These are phyloP conservation scores for Stephania yunnanensis DNA, from an alignment of 164 flowering plant genomes.

Conservation along the genomic window DNA sequence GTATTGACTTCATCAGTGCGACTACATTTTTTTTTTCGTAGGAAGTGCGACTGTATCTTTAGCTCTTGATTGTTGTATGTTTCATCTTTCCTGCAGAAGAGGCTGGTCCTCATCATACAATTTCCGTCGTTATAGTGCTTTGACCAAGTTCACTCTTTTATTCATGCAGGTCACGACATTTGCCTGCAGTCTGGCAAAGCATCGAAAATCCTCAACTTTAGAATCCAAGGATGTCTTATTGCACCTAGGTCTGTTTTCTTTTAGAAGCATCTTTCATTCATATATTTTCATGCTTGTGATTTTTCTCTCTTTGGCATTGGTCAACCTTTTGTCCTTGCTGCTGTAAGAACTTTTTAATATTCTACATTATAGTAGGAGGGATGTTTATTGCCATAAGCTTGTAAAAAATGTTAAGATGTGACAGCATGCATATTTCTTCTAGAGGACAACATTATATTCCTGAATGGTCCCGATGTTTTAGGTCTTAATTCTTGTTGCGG, in stretches of 20 bases:
- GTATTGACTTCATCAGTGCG: neutral
- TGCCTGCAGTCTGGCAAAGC: slow-evolving; percentile 93
- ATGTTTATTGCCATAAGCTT: neutral
- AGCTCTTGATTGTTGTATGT: no score
- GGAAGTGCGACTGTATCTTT: no score
- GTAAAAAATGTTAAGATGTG: neutral
- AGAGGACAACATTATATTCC: neutral
- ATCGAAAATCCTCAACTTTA: slow-evolving; percentile 82
- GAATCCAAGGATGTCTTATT: slow-evolving; percentile 88
- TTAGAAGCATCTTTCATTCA: neutral
- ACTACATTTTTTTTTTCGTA: neutral
- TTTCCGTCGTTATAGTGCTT: slow-evolving; percentile 3
- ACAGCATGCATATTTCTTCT: neutral
- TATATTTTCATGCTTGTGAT: neutral
- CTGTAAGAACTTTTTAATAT: neutral
- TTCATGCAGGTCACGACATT: slow-evolving; percentile 68
- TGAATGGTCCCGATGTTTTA: neutral
- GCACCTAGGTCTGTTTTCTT: slow-evolving; percentile 64
- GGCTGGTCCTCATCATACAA: slow-evolving; percentile 1
- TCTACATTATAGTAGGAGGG: no score
- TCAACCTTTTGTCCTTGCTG: neutral
- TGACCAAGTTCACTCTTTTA: slow-evolving; percentile 10
- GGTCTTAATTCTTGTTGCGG: neutral
- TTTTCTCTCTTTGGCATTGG: neutral
- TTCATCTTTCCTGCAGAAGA: neutral